Evolutionary conservation across 2,329 filamentous ascomycete genomes (phyloP), one percentile per base, ranked within the genome.

Genomic region (Tolypocladium inflatum): DNA sequence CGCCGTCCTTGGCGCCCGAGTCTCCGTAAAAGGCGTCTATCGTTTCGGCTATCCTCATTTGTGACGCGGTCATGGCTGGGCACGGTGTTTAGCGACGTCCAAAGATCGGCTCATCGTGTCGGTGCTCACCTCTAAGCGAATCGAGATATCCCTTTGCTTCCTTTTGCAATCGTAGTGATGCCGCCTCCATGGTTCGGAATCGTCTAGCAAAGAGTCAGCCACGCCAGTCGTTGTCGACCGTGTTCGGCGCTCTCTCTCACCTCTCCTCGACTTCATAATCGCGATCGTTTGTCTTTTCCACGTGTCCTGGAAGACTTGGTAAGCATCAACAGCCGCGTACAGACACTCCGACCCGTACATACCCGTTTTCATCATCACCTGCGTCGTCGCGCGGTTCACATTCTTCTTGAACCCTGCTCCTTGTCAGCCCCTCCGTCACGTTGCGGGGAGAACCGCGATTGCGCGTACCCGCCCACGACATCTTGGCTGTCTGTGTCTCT

Each of bases 351-450:
- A 8, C 33, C 11, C 21, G 19, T 41, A 68, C 80, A 63, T 74
- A 89, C 87, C 90, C 59, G 92, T 96, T 83, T 99, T 99, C 93
- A 99, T 97, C 91, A 99, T 97, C 62, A 97, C 93, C 86, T 97
- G 92, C 78, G 95, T 99, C 76, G 93, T 97, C 68, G 93, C 93
- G 79, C 94, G 91, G 80, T 94, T 93, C 80, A 97, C 92, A 86
- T 95, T 95, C 76, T 96, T 96, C 80, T 94, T 78, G 68, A 78
- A 78, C 64, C 76, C 76, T 77, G 63, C 63, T 50, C 39, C 58
- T 41, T 54, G 62, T 73, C 65, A 73, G 65, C 64, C 60, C 62
- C 62, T 63, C 61, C 45, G 8, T 63, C n/a, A 17, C 63, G 63
- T 66, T 64, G 66, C 66, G 66, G 67, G 66, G 63, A 56, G 45